Conservation (phyloP, 768 basidiomycete species). For the Suillus placidus region DNA sequence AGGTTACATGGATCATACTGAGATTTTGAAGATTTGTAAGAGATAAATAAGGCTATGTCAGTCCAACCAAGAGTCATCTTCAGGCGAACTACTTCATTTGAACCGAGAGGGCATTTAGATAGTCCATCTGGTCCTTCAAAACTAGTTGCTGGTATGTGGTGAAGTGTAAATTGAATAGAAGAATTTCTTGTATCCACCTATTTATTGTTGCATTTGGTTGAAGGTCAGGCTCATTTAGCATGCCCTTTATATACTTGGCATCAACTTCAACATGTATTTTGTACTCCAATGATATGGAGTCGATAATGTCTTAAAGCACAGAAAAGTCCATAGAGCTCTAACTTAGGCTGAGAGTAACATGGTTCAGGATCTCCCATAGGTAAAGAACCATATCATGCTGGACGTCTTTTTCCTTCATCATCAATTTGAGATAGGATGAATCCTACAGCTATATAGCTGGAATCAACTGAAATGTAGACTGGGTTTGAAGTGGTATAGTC, state of each 20-base stretch:
- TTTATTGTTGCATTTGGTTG: conserved; percentile 44
- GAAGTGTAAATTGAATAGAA: conserved; percentile 41
- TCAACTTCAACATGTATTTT: conserved; percentile 40
- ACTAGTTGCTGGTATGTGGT: conserved; percentile 39
- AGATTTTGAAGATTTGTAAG: background rate
- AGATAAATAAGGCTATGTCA: conserved; percentile 7
- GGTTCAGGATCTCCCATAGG: too few species aligned
- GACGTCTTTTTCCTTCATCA: too few species aligned
- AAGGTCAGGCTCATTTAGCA: conserved; percentile 45
- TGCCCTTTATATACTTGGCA: conserved; percentile 45
- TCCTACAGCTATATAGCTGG: background rate
- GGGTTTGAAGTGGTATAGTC: background rate
- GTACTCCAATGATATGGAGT: conserved; percentile 33
- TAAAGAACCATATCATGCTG: too few species aligned
- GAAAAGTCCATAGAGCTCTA: too few species aligned
- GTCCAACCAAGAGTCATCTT: conserved; percentile 33
- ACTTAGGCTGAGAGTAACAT: too few species aligned
- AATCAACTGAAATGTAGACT: background rate
- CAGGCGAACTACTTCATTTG: conserved; percentile 32
- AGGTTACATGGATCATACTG: conserved; percentile 3
- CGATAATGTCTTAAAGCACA: conserved; percentile 23
- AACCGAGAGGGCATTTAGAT: conserved; percentile 30
- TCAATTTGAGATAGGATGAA: background rate
- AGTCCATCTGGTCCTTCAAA: conserved; percentile 43
- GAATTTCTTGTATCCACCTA: conserved; percentile 43